Evolutionary conservation across 2,329 filamentous ascomycete genomes (phyloP), one percentile per base, ranked within the genome.

Genomic region (Sclerotinia sclerotiorum): DNA sequence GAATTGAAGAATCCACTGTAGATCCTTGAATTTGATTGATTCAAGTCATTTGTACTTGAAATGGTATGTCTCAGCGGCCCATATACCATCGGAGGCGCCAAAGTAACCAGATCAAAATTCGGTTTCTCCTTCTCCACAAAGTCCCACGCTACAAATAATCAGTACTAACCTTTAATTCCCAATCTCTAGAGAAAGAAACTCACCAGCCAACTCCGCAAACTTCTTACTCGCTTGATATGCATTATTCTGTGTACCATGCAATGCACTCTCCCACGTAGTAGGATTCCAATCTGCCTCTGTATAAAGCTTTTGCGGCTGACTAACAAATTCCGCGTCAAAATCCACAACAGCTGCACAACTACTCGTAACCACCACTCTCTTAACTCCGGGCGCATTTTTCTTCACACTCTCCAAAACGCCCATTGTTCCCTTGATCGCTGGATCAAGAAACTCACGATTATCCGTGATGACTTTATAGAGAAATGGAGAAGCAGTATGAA

Each of bases 321-420:
- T 54, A 10, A 48, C 49, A 27, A 21, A 10, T 8, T 67, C 48
- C 39, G 21, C 27, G 0, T 74, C 72, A 3, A 76, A 76, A 67
- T 77, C 70, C 10, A 77, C 68, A 15, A 77, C 71, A 0, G 77
- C 72, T 2, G 76, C 77, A 10, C 72, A 75, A 62, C 75, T 69
- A 75, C 78, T 76, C 82, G 86, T 69, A 58, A 88, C 77, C 68
- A 90, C 88, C 19, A 96, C 90, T 69, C 89, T 85, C 80, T 89
- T 92, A 65, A 96, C 90, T 7, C 72, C 72, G 0, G 84, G 84
- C 0, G 84, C 76, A 77, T 85, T 72, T 70, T 82, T 81, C 74
- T 89, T 87, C 71, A 94, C 83, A 24, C 91, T 88, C 72, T 89
- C 85, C 48, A 92, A 88, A 67, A 95, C 87, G 46, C 89, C 90